Evolutionary conservation across 2,329 filamentous ascomycete genomes (phyloP), one percentile per base, ranked within the genome.

Genomic region (Ilyonectria robusta): DNA sequence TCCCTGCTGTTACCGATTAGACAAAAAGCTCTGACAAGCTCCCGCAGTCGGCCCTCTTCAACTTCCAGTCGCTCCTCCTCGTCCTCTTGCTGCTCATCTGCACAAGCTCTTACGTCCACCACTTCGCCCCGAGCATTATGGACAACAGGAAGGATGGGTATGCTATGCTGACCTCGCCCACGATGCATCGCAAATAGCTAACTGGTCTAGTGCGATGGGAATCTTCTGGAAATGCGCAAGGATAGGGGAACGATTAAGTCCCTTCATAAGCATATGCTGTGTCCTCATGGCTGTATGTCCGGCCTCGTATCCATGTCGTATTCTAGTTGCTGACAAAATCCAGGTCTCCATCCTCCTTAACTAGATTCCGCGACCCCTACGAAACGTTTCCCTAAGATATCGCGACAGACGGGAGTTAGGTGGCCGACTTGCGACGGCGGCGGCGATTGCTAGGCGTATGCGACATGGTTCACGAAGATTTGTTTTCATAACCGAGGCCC

Each of bases 211-310:
- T 15, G 84, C 94, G 57, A 89, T 94, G 75, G 94, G 94, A 59
- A 92, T 97, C 69, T 97, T 98, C 79, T 99, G 96, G 96, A 98
- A 98, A 83, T 94, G 91, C 70, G 96, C 96, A 29, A 88, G 96
- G 71, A 91, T 99, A 79, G 96, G 96, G 42, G 96, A 99, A 85
- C 86, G 96, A 70, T 81, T 99, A 72, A 98, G 94, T 80, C 96
- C 96, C 47, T 98, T 98, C 81, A 94, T 99, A 76, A 97, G 94
- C 84, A 85, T 98, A 79, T 97, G 94, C 80, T 98, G 95, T 80
- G 86, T 98, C 35, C 82, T 94, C 75, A 98, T 99, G 95, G 96
- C 96, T 72, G 96, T 98, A 81, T 67, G 86, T 80, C 50, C 47
- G 15, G 35, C 23, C 37, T 53, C 50, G 50, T 35, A 53, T 53